Conservation (phyloP, 2,329 filamentous ascomycete genomes). For the Fusarium luffae region DNA sequence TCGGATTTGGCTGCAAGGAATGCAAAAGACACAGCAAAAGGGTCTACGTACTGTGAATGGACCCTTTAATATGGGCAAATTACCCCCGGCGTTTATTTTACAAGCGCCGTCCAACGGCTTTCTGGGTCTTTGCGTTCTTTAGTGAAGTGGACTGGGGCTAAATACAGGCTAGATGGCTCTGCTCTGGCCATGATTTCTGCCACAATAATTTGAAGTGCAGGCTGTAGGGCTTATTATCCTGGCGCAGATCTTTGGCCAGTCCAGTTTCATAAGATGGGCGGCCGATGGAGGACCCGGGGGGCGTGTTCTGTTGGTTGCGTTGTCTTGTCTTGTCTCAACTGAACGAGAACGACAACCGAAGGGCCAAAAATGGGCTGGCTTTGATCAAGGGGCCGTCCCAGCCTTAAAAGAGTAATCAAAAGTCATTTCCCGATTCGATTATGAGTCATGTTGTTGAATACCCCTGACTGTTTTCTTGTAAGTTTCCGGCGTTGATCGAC, state of each 20-base stretch:
- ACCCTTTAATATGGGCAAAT: constrained; percentile 10
- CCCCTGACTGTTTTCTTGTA: neutral
- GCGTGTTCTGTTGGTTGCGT: constrained; percentile 24
- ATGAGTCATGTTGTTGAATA: neutral
- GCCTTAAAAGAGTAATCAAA: constrained; percentile 18
- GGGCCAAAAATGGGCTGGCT: constrained; percentile 7
- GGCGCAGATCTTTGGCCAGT: constrained; percentile 35
- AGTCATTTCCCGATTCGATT: neutral
- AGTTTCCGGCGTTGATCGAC: neutral
- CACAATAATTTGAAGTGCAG: neutral
- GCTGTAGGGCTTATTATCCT: constrained; percentile 35
- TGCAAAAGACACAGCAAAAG: neutral
- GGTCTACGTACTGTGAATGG: neutral
- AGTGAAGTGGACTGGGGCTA: constrained; percentile 11
- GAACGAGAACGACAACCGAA: constrained; percentile 2
- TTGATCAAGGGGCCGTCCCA: neutral
- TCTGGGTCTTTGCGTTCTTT: constrained; percentile 22
- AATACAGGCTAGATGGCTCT: constrained; percentile 4
- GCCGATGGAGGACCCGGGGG: neutral
- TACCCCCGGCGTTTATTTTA: constrained; percentile 34
- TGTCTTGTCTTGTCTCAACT: neutral
- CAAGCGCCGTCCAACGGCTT: constrained; percentile 26
- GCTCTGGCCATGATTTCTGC: neutral
- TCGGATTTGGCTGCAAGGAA: constrained; percentile 14
- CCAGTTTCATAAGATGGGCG: constrained; percentile 29